Conservation (phyloP, 441 rosid genomes). For the Adansonia rubrostipa region DNA sequence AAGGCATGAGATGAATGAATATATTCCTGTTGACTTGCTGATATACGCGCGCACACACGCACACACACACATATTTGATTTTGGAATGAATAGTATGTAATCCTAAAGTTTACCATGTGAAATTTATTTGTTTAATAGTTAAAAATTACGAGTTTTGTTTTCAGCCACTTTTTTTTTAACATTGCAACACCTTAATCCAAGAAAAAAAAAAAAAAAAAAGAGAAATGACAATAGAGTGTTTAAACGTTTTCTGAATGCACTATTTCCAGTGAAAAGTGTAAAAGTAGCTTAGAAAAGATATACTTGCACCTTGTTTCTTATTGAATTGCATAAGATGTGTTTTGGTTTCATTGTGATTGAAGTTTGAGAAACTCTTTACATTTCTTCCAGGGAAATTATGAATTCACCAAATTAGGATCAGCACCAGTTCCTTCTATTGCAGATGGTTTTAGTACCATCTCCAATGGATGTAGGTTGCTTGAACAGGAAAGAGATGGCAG, state of each 20-base stretch:
- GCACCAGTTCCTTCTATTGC: slow-evolving; percentile 41
- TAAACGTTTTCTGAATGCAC: not conserved
- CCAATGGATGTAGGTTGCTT: slow-evolving; percentile 44
- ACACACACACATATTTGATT: not conserved
- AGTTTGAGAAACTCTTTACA: slow-evolving; percentile 10
- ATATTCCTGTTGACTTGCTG: slow-evolving; percentile 1
- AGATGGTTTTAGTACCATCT: slow-evolving; percentile 33
- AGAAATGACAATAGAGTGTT: not conserved
- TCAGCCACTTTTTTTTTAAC: not conserved
- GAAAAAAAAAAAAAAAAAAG: too few species aligned
- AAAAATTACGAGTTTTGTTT: not conserved
- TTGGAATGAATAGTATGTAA: not conserved
- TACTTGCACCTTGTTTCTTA: slow-evolving; percentile 11
- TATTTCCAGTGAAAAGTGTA: not conserved
- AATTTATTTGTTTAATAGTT: not conserved
- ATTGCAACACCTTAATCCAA: not conserved
- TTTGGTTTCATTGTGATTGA: slow-evolving; percentile 10
- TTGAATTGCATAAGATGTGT: slow-evolving; percentile 17
- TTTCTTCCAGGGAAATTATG: slow-evolving; percentile 57
- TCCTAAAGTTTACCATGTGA: not conserved
- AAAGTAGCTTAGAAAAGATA: slow-evolving; percentile 2
- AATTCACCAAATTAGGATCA: slow-evolving; percentile 43
- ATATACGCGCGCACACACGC: not conserved
- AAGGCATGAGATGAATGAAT: slow-evolving; percentile 3
- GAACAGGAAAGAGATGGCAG: slow-evolving; percentile 42